Conservation (phyloP, 1,284 basidiomycete species). For the Sutorius eximius region DNA sequence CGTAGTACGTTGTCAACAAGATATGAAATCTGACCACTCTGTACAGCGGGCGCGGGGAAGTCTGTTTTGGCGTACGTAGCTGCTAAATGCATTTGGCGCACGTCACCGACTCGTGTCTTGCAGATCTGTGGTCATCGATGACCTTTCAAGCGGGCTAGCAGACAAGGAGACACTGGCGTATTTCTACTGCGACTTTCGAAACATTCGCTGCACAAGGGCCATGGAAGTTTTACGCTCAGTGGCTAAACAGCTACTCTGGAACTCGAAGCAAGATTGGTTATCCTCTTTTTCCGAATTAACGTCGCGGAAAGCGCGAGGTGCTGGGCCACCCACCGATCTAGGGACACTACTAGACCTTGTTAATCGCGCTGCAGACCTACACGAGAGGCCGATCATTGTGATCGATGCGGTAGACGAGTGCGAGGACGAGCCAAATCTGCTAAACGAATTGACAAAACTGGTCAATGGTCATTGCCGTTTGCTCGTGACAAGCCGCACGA, state of each 20-base stretch:
- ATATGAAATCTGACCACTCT: no score
- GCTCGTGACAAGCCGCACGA: not conserved
- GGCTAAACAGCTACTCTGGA: not conserved
- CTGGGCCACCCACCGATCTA: not conserved
- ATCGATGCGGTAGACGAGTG: constrained; percentile 19
- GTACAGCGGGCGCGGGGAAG: constrained; percentile 1
- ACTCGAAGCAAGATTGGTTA: not conserved
- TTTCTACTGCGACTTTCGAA: not conserved
- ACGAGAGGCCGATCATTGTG: constrained; percentile 4
- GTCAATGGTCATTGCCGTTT: not conserved
- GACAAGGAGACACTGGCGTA: not conserved
- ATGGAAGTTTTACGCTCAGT: not conserved
- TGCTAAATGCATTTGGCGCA: not conserved
- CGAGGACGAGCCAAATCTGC: not conserved
- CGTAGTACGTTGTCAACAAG: no score
- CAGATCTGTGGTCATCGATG: not conserved
- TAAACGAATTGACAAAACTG: not conserved
- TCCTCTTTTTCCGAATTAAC: not conserved
- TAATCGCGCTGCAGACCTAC: not conserved
- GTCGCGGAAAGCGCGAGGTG: not conserved
- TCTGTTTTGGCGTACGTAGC: constrained; percentile 4
- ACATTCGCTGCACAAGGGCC: not conserved
- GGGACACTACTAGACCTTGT: not conserved
- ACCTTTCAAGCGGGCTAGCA: not conserved
- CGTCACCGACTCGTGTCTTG: not conserved